phyloP scores from a whole-genome alignment of 768 basidiomycete genomes.

The Austroboletus eburneus region DNA sequence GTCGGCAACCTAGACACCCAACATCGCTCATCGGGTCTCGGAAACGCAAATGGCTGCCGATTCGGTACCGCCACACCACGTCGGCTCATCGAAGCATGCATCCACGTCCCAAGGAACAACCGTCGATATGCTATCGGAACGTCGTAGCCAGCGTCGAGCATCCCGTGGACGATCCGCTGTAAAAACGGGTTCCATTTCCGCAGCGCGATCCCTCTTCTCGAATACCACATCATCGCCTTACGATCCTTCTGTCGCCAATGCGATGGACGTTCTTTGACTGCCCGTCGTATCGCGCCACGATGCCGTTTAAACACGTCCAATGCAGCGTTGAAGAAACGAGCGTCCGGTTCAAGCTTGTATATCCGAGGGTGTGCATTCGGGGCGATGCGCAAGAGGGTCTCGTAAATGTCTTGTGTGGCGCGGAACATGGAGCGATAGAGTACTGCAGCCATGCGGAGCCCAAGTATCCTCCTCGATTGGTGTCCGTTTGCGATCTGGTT shows the following conservation, averaged over 20 bases:
- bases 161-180: conserved; percentile 35
- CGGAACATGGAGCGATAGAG: conserved; percentile 36
- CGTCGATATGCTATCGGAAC: conserved; percentile 39
- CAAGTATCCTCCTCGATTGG: conserved; percentile 26
- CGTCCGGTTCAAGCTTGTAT: conserved; percentile 47
- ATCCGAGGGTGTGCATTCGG: conserved; percentile 25
- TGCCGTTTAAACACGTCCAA: conserved; percentile 41
- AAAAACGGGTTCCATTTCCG: conserved; percentile 33
- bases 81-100: conserved; percentile 17
- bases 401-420: conserved; percentile 28
- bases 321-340: conserved; percentile 65
- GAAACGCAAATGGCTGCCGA: conserved; percentile 26
- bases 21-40: conserved; percentile 18
- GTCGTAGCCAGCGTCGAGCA: conserved; percentile 36
- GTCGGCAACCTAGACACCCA: conserved; percentile 23
- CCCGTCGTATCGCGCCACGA: conserved; percentile 16
- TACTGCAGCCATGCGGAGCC: conserved; percentile 27
- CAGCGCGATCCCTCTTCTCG: conserved; percentile 22
- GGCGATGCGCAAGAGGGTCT: conserved; percentile 19
- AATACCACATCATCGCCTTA: conserved; percentile 25
- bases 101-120: conserved; percentile 37
- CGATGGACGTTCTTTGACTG: conserved; percentile 12
- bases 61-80: conserved; percentile 11
- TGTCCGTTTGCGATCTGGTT: conserved; percentile 16
- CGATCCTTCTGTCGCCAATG: conserved; percentile 31